Conservation (phyloP, 352 stramenopile genomes). For the Thalassiosira livingstoniorum region DNA sequence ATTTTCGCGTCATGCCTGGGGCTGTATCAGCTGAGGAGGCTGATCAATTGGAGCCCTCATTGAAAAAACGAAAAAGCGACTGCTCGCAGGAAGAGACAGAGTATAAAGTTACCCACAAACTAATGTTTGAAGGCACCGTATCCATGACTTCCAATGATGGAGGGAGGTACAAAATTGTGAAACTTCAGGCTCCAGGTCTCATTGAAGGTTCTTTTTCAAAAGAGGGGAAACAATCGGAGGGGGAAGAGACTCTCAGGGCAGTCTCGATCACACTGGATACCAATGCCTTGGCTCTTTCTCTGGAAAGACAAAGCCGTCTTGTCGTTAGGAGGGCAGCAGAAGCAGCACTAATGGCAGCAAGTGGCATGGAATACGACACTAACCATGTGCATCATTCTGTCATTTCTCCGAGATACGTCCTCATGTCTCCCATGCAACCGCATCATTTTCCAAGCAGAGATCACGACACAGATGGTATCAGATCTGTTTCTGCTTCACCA, state of each 20-base stretch:
- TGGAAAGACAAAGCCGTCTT: conserved; percentile 75
- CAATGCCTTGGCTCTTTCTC: conserved; percentile 72
- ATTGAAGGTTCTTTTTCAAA: conserved; percentile 77
- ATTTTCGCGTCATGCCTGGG: conserved; percentile 70
- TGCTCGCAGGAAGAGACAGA: conserved; percentile 14
- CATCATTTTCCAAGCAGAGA: conserved; percentile 21
- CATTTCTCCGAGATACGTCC: conserved; percentile 54
- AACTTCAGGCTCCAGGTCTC: conserved; percentile 75
- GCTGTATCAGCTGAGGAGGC: conserved; percentile 24
- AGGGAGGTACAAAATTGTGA: conserved; percentile 70
- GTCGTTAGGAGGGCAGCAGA: conserved; percentile 70
- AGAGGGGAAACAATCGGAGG: conserved; percentile 20
- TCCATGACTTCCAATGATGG: conserved; percentile 69
- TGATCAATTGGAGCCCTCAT: conserved; percentile 16
- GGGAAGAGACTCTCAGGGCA: conserved; percentile 53
- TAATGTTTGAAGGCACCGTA: conserved; percentile 67
- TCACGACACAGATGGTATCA: conserved; percentile 19
- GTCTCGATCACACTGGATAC: conserved; percentile 77
- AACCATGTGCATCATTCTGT: conserved; percentile 36
- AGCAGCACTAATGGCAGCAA: conserved; percentile 44
- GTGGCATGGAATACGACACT: conserved; percentile 17
- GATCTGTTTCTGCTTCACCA: conserved; percentile 18
- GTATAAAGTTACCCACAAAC: conserved; percentile 68
- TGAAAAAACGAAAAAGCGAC: conserved; percentile 58
- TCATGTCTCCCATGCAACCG: conserved; percentile 50